Evolutionary conservation across 306 rosid genomes (phyloP).

Genomic region (Ormosia semicastrata): DNA sequence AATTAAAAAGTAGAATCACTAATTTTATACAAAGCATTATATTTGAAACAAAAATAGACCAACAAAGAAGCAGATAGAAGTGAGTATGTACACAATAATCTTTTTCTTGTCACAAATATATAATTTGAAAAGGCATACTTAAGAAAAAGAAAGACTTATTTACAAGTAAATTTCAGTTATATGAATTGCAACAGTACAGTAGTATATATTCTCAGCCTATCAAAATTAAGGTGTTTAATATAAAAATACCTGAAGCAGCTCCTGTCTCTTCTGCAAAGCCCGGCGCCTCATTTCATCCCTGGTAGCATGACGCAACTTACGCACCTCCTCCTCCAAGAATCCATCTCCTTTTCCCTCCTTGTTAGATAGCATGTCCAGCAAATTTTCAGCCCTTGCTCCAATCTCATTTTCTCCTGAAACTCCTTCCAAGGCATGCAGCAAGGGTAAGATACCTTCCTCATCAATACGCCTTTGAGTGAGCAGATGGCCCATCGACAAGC

Average conservation of each 20-base stretch:
- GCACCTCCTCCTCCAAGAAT: constrained; percentile 85
- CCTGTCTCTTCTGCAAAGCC: constrained; percentile 80
- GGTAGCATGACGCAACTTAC: constrained; percentile 78
- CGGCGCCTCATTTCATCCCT: constrained; percentile 94
- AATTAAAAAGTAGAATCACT: not conserved
- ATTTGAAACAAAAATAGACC: not conserved
- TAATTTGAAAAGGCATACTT: not conserved
- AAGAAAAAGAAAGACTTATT: not conserved
- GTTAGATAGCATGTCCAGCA: constrained; percentile 87
- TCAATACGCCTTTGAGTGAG: constrained; percentile 87
- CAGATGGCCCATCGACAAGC: constrained; percentile 90
- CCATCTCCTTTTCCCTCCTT: constrained; percentile 98
- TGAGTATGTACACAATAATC: not conserved
- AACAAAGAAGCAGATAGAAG: not conserved
- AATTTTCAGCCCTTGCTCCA: constrained; percentile 96
- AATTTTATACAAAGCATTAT: not conserved
- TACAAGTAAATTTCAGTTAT: not conserved
- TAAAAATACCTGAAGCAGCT: constrained; percentile 71
- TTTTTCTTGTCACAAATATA: not conserved
- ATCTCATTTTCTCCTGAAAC: constrained; percentile 84
- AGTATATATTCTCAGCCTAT: not conserved
- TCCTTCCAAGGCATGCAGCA: constrained; percentile 95
- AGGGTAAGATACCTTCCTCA: constrained; percentile 76
- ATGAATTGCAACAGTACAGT: no score
- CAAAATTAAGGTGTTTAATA: not conserved